Percentiles rank a stretch among this genome's conserved stretches.
These are phyloP conservation scores for Lenzites betulinus DNA, from an alignment of 768 basidiomycete genomes.

Conservation along the genomic window DNA sequence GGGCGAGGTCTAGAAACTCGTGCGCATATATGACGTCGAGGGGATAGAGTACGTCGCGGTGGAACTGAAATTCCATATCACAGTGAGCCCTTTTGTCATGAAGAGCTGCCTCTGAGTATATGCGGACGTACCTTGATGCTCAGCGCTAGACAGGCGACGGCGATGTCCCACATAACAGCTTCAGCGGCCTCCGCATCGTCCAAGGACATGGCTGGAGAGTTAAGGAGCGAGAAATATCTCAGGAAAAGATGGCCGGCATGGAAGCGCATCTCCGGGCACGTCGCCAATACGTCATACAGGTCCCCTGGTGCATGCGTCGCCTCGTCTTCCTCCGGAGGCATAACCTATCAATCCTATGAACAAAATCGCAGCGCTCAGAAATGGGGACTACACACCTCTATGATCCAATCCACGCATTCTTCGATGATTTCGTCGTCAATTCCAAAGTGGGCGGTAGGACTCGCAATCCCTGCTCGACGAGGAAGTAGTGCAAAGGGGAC, in stretches of 20 bases:
- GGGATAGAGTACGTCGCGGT: constrained; percentile 63
- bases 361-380: background rate
- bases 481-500: background rate
- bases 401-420: constrained; percentile 46
- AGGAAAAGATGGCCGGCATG: constrained; percentile 64
- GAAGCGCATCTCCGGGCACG: constrained; percentile 61
- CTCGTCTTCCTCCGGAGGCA: constrained; percentile 15
- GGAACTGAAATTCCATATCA: constrained; percentile 48
- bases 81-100: too few species aligned
- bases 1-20: constrained; percentile 55
- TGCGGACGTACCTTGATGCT: constrained; percentile 54
- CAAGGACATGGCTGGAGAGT: constrained; percentile 19
- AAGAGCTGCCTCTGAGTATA: too few species aligned
- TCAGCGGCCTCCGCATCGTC: constrained; percentile 18
- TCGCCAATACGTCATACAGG: constrained; percentile 55
- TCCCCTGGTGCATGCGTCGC: constrained; percentile 29
- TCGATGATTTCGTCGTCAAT: constrained; percentile 39
- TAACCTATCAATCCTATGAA: constrained; percentile 15
- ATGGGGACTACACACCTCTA: constrained; percentile 38
- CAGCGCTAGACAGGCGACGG: constrained; percentile 58
- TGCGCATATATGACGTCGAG: constrained; percentile 51
- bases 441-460: constrained; percentile 8
- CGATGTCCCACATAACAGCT: constrained; percentile 57
- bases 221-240: constrained; percentile 52
- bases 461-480: background rate